Base-by-base conservation (phyloP, 2,329 filamentous ascomycete genomes). In the Macrophomina pseudophaseolina region DNA sequence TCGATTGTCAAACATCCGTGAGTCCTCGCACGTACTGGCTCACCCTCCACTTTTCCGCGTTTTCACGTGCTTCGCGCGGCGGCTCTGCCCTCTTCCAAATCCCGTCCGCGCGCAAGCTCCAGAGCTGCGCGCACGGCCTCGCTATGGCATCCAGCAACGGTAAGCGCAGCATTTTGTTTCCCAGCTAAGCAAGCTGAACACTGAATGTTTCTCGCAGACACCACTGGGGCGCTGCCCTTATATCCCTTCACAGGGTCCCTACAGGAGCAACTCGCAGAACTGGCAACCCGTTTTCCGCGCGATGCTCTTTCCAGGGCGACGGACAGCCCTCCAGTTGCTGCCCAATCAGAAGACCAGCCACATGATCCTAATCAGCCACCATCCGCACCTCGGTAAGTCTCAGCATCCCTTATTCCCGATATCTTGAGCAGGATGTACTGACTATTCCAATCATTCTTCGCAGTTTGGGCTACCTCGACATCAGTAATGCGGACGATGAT, bases 101-200 rank as follows among this genome's bases (percentile, higher is more conserved):
- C 9, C n/a, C 53, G 35, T 11, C 53, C 53, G 8, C 53, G 33
- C 42, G 40, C 28, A 44, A 33, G 56, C 40, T 60, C 6, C 16
- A 23, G 54, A 23, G 23, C 23, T 23, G 23, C 23, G 35, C 38
- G 54, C 54, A 59, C 40, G 54, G 56, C 30, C 40, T 46, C 16
- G 56, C 40, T 23, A 60, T 60, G 56, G 16, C 56, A 11, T 32
- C 56, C 56, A 32, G 42, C 40, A 44, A 46, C 40, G 30, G 56
- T 60, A 33, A 60, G 40, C 42, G 16, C 12, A 23, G 28, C 40
- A 12, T 54, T 16, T 30, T 30, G 8, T 44, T 16, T 40, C 4
- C 28, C 56, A 33, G 32, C 42, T 14, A 40, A 14, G 11, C 42
- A 14, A 44, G 16, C 12, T 44, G 42, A 12, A 7, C 35, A 7